These are phyloP conservation scores for Beauveria scarabaeidicola DNA, from an alignment of 2,329 filamentous ascomycete genomes.

Conservation along the genomic window DNA sequence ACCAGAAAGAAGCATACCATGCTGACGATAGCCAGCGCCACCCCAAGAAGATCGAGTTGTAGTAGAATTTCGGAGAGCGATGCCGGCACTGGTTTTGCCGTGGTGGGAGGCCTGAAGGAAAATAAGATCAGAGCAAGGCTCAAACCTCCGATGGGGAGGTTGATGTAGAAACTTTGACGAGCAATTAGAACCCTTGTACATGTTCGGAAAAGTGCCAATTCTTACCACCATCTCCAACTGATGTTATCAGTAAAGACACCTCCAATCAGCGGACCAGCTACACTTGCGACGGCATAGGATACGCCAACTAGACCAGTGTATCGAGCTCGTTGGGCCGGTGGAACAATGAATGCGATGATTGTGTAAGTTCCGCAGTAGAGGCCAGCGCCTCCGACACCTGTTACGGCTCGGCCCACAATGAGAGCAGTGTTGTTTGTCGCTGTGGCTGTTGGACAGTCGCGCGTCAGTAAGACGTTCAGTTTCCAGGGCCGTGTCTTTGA, in stretches of 20 bases:
- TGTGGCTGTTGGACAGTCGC: constrained; percentile 16
- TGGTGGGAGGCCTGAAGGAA: constrained; percentile 27
- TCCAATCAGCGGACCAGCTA: constrained; percentile 19
- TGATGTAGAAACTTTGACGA: constrained; percentile 18
- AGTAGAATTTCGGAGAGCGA: constrained; percentile 28
- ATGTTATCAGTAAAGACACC: constrained; percentile 17
- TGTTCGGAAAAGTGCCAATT: not conserved
- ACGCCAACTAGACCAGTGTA: constrained; percentile 17
- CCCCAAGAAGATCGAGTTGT: constrained; percentile 20
- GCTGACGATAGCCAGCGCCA: constrained; percentile 29
- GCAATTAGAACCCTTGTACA: not conserved
- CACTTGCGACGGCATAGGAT: constrained; percentile 15
- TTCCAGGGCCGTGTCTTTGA: too few species aligned
- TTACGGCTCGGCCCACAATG: constrained; percentile 39
- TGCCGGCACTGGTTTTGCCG: constrained; percentile 22
- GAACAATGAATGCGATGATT: constrained; percentile 28
- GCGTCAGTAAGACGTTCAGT: not conserved
- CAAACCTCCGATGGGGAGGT: constrained; percentile 16
- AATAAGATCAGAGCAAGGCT: constrained; percentile 17
- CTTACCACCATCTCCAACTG: constrained; percentile 3
- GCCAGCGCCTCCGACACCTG: constrained; percentile 33
- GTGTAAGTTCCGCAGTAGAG: constrained; percentile 34
- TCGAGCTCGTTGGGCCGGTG: constrained; percentile 14
- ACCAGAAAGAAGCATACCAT: constrained; percentile 31
- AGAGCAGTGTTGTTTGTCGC: constrained; percentile 32